These are phyloP conservation scores for Cyphellophora attinorum DNA, from an alignment of 2,329 filamentous ascomycete genomes.

Conservation along the genomic window DNA sequence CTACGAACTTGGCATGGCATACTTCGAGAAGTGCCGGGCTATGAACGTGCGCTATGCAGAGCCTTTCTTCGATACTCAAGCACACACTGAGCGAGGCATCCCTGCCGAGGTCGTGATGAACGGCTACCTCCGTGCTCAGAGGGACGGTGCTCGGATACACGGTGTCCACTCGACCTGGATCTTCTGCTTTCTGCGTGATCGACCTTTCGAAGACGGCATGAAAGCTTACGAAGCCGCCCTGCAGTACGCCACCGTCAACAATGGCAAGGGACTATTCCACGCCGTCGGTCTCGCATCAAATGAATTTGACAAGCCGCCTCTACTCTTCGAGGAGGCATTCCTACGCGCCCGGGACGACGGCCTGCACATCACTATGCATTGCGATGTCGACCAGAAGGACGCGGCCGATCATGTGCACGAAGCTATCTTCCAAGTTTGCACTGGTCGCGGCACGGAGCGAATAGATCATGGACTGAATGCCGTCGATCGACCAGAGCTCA, in stretches of 20 bases:
- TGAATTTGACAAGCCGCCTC: constrained; percentile 35
- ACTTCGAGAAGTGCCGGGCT: constrained; percentile 21
- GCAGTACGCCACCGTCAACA: not conserved
- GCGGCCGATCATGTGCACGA: constrained; percentile 29
- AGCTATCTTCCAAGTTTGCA: not conserved
- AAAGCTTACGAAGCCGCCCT: constrained; percentile 26
- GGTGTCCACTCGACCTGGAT: constrained; percentile 27
- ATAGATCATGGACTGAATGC: constrained; percentile 35
- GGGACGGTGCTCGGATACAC: constrained; percentile 18
- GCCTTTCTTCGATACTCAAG: constrained; percentile 35
- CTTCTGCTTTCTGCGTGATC: constrained; percentile 35
- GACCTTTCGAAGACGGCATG: constrained; percentile 26
- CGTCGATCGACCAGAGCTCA: constrained; percentile 24
- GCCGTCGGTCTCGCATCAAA: constrained; percentile 40
- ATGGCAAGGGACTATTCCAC: constrained; percentile 17
- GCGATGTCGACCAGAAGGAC: constrained; percentile 40
- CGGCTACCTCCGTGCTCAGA: constrained; percentile 26
- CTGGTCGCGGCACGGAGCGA: constrained; percentile 8
- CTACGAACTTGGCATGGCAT: constrained; percentile 32
- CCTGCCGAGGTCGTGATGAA: constrained; percentile 24
- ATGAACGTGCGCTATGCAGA: constrained; percentile 34
- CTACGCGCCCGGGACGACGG: constrained; percentile 27
- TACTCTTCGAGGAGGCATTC: constrained; percentile 34
- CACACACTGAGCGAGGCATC: constrained; percentile 29
- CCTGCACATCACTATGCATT: constrained; percentile 37